Conservation (phyloP, 192 early-diverging fungal species). For the Coemansia sp. region DNA sequence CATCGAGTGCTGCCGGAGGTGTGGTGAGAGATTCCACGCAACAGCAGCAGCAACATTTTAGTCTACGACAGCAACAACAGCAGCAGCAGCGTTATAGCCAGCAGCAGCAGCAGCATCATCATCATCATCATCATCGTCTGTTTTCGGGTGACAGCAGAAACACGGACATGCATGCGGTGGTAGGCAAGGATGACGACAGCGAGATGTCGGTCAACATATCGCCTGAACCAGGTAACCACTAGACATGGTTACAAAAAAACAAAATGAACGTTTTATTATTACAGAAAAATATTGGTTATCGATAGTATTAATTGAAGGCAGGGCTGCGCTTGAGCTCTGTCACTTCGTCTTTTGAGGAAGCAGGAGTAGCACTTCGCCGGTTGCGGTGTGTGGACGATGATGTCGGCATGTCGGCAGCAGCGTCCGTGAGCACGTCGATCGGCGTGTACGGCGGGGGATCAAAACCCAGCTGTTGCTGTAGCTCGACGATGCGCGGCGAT, state of each 20-base stretch:
- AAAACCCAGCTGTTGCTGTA: not conserved
- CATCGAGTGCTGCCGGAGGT: not conserved
- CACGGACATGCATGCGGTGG: not conserved
- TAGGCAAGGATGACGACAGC: constrained; percentile 38
- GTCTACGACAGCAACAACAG: constrained; percentile 2
- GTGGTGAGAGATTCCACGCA: not conserved
- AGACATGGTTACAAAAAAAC: constrained; percentile 6
- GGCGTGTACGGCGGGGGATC: constrained; percentile 37
- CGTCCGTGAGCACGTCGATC: constrained; percentile 3
- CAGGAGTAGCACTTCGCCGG: not conserved
- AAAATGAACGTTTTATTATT: constrained; percentile 5
- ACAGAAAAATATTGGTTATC: not conserved
- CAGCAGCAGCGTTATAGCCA: constrained; percentile 15
- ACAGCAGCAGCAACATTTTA: constrained; percentile 10
- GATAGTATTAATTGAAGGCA: not conserved
- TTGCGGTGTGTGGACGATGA: no score
- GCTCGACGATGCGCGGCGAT: not conserved
- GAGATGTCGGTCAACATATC: constrained; percentile 42
- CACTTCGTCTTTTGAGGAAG: not conserved
- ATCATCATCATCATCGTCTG: constrained; percentile 1
- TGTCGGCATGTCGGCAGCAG: no score
- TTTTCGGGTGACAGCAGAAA: not conserved
- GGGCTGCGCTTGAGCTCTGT: not conserved
- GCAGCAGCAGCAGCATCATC: constrained; percentile 14
- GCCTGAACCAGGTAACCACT: constrained; percentile 20